Percentiles rank a stretch among this genome's conserved stretches.
Evolutionary conservation across 306 rosid species (phyloP).

Genomic region (Echinosophora koreensis): DNA sequence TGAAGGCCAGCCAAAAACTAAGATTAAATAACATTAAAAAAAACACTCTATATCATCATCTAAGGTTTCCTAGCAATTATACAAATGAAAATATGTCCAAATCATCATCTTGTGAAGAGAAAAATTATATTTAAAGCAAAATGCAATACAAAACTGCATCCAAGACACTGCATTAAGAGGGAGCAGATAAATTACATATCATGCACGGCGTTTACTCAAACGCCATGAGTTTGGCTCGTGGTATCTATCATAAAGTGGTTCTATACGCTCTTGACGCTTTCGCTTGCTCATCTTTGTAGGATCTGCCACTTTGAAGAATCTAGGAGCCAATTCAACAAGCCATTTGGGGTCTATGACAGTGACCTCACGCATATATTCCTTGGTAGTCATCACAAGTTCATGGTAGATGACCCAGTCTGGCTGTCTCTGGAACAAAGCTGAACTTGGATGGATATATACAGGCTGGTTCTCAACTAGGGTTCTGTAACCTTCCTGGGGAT

Average conservation of each 20-base stretch:
- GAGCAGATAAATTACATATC: slow-evolving; percentile 41
- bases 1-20: not conserved
- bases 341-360: slow-evolving; percentile 85
- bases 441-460: slow-evolving; percentile 84
- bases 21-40: not conserved
- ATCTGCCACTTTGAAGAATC: slow-evolving; percentile 83
- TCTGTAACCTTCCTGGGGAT: slow-evolving; percentile 90
- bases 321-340: slow-evolving; percentile 90
- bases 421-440: slow-evolving; percentile 84
- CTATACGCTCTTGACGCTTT: slow-evolving; percentile 85
- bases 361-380: slow-evolving; percentile 91
- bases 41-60: not conserved
- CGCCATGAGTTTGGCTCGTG: slow-evolving; percentile 97
- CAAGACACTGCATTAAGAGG: slow-evolving; percentile 20
- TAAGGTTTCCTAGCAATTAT: not conserved
- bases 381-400: slow-evolving; percentile 91
- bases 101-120: slow-evolving; percentile 12
- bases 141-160: slow-evolving; percentile 14
- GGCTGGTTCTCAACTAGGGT: slow-evolving; percentile 90
- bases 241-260: slow-evolving; percentile 86
- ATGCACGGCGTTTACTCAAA: slow-evolving; percentile 86
- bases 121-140: slow-evolving; percentile 34
- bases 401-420: slow-evolving; percentile 96
- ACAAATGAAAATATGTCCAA: slow-evolving; percentile 3
- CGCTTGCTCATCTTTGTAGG: slow-evolving; percentile 87